Conservation (phyloP, 768 basidiomycete genomes). For the Exidia glandulosa region DNA sequence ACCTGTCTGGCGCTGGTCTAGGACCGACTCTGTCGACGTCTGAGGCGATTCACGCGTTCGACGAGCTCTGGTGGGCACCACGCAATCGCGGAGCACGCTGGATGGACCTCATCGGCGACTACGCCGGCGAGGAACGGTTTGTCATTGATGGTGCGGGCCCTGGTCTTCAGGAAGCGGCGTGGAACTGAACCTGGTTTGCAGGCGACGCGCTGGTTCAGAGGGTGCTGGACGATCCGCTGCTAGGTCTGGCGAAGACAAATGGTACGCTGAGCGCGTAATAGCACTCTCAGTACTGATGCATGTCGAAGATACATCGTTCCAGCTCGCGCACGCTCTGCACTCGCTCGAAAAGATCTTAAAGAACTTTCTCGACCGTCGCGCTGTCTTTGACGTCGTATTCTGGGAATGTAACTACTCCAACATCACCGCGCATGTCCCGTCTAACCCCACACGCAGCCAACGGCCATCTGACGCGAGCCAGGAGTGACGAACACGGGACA, state of each 20-base stretch:
- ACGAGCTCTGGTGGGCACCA: slow-evolving; percentile 28
- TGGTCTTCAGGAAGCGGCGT: neutral
- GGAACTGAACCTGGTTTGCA: slow-evolving; percentile 13
- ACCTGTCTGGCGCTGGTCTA: neutral
- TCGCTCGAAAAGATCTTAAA: slow-evolving; percentile 40
- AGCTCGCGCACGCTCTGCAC: slow-evolving; percentile 50
- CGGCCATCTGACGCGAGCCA: slow-evolving; percentile 30
- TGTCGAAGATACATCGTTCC: slow-evolving; percentile 40
- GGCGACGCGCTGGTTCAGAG: slow-evolving; percentile 52
- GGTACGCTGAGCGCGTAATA: slow-evolving; percentile 22
- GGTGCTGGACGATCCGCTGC: slow-evolving; percentile 49
- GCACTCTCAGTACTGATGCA: neutral
- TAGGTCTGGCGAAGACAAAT: slow-evolving; percentile 39
- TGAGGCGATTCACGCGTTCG: slow-evolving; percentile 20
- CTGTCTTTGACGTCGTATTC: slow-evolving; percentile 54
- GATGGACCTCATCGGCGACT: slow-evolving; percentile 67
- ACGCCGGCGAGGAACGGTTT: slow-evolving; percentile 56
- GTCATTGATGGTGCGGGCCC: slow-evolving; percentile 43
- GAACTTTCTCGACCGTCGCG: slow-evolving; percentile 37
- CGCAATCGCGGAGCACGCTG: slow-evolving; percentile 31
- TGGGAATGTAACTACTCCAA: slow-evolving; percentile 34
- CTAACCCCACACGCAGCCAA: slow-evolving; percentile 23
- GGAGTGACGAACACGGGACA: slow-evolving; percentile 25
- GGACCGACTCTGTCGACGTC: neutral
- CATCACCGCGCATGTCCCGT: neutral